Percentiles rank a stretch among this genome's conserved stretches.
These are phyloP conservation scores for Salix udensis DNA, from an alignment of 345 rosid species.

Conservation along the genomic window DNA sequence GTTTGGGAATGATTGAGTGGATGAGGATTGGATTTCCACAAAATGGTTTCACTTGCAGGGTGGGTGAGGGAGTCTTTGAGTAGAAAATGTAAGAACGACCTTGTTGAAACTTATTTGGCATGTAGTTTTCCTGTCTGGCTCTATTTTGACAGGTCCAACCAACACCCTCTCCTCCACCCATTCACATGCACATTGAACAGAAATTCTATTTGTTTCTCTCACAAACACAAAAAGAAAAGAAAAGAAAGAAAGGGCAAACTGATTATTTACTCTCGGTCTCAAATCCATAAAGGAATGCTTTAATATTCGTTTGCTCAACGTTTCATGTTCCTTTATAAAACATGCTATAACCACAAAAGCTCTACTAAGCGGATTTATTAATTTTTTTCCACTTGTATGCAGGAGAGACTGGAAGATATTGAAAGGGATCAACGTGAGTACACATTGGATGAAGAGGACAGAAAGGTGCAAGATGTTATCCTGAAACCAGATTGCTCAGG, in stretches of 20 bases:
- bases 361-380: constrained; percentile 4
- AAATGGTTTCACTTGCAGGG: no score
- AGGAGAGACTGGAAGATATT: constrained; percentile 85
- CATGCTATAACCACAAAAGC: background rate
- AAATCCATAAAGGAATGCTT: background rate
- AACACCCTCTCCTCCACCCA: no score
- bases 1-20: no score
- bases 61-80: no score
- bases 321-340: background rate
- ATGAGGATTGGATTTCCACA: no score
- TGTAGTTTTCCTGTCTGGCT: no score
- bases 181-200: no score
- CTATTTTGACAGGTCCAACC: no score
- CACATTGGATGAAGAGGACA: constrained; percentile 87
- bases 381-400: constrained; percentile 12
- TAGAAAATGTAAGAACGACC: no score
- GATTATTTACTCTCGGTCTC: background rate
- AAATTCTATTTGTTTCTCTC: background rate
- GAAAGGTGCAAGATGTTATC: constrained; percentile 76
- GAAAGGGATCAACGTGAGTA: constrained; percentile 90
- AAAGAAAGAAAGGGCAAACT: background rate
- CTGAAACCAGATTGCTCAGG: constrained; percentile 64
- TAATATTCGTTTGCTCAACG: background rate
- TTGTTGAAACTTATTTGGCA: no score
- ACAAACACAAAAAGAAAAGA: background rate